These are phyloP conservation scores for Phytophthora podocarpi DNA, from an alignment of 352 stramenopile genomes.

Conservation along the genomic window DNA sequence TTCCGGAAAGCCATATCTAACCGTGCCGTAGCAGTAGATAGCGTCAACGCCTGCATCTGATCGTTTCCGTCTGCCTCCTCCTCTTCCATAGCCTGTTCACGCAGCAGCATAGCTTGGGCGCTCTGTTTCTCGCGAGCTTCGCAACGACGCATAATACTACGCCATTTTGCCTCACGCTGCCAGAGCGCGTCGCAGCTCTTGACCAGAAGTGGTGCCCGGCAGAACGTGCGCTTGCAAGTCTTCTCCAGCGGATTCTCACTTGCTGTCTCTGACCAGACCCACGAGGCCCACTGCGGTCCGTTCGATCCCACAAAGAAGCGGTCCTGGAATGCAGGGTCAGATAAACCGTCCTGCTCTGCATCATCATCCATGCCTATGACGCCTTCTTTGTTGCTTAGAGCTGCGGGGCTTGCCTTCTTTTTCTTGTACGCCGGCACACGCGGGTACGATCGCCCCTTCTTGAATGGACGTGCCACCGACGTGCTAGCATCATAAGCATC, in stretches of 20 bases:
- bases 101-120: slow-evolving; percentile 67
- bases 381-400: slow-evolving; percentile 44
- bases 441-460: slow-evolving; percentile 76
- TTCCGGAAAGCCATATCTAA: slow-evolving; percentile 48
- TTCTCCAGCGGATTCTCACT: slow-evolving; percentile 52
- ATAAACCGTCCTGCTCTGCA: slow-evolving; percentile 51
- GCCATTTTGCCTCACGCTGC: slow-evolving; percentile 75
- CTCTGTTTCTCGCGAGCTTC: slow-evolving; percentile 61
- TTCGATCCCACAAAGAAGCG: slow-evolving; percentile 61
- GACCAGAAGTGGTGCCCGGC: slow-evolving; percentile 50
- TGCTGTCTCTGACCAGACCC: slow-evolving; percentile 68
- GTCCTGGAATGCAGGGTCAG: slow-evolving; percentile 68
- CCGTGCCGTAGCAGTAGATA: slow-evolving; percentile 38
- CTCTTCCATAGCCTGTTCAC: slow-evolving; percentile 70
- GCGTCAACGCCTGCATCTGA: slow-evolving; percentile 51
- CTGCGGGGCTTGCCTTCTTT: slow-evolving; percentile 23
- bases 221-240: slow-evolving; percentile 72
- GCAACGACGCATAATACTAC: slow-evolving; percentile 49
- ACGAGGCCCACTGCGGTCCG: slow-evolving; percentile 68
- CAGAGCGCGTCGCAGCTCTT: slow-evolving; percentile 64
- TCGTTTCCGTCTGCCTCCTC: slow-evolving; percentile 44
- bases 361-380: slow-evolving; percentile 41
- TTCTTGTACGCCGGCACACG: slow-evolving; percentile 48
- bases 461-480: slow-evolving; percentile 67
- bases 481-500: slow-evolving; percentile 82